Conservation (phyloP, 352 stramenopile genomes). For the Globisporangium heterothallicum region DNA sequence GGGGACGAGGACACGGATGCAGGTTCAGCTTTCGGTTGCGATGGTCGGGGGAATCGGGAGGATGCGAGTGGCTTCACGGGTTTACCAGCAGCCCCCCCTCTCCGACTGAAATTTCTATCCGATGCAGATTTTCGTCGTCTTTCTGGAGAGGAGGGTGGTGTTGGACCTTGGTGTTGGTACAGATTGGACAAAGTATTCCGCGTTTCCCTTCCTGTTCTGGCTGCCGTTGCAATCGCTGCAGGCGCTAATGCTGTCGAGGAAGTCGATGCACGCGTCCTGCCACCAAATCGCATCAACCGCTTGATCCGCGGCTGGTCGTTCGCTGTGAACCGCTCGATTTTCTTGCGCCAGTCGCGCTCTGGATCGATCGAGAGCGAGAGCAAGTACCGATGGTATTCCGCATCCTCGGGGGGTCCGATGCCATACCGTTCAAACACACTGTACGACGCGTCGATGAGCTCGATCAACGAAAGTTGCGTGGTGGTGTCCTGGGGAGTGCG, state of each 20-base stretch:
- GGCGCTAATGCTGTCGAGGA: neutral
- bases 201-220: neutral
- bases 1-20: neutral
- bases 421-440: constrained; percentile 44
- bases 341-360: constrained; percentile 49
- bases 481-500: neutral
- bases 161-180: too few relatives aligned
- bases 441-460: constrained; percentile 56
- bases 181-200: neutral
- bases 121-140: neutral
- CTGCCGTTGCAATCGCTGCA: too few relatives aligned
- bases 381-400: constrained; percentile 48
- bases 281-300: constrained; percentile 7
- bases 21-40: too few relatives aligned
- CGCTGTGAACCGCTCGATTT: constrained; percentile 36
- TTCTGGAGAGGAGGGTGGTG: too few relatives aligned
- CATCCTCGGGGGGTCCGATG: constrained; percentile 37
- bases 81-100: constrained; percentile 3
- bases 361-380: constrained; percentile 50
- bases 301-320: constrained; percentile 13
- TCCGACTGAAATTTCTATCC: neutral
- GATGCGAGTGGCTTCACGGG: neutral
- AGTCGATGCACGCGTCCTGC: neutral
- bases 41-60: neutral
- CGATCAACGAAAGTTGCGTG: constrained; percentile 43